phyloP scores from a whole-genome alignment of 176 grass and related monocot species.

The Oryza nivara region DNA sequence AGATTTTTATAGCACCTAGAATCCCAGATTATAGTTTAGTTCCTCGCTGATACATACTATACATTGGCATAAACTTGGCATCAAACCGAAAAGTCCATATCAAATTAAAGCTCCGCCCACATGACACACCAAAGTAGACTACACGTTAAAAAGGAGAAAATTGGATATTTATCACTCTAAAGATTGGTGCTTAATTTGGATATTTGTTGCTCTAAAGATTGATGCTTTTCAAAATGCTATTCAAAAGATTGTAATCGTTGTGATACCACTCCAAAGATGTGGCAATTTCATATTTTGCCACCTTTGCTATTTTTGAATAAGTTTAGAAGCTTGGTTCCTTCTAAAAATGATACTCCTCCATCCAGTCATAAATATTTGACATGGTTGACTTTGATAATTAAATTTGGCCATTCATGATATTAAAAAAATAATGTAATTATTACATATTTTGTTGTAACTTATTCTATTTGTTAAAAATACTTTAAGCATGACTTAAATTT shows the following conservation, averaged over 20 bases:
- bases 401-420: too few relatives aligned
- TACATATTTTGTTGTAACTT: too few relatives aligned
- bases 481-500: too few relatives aligned
- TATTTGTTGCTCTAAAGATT: background rate
- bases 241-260: background rate
- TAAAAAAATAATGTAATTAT: too few relatives aligned
- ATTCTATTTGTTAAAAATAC: too few relatives aligned
- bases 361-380: too few relatives aligned
- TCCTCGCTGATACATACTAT: background rate
- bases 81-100: too few relatives aligned
- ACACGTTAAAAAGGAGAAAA: background rate
- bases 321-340: background rate
- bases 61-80: background rate
- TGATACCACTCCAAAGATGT: background rate
- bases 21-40: background rate
- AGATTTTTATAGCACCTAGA: background rate
- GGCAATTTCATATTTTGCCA: background rate
- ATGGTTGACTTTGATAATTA: too few relatives aligned
- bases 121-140: background rate
- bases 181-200: background rate
- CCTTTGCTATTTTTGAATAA: background rate
- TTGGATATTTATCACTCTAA: background rate
- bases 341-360: too few relatives aligned
- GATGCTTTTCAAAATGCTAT: background rate
- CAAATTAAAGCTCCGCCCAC: too few relatives aligned